Base-by-base conservation (phyloP, 257 asterid genomes). In the Solanum gandarillasii region DNA sequence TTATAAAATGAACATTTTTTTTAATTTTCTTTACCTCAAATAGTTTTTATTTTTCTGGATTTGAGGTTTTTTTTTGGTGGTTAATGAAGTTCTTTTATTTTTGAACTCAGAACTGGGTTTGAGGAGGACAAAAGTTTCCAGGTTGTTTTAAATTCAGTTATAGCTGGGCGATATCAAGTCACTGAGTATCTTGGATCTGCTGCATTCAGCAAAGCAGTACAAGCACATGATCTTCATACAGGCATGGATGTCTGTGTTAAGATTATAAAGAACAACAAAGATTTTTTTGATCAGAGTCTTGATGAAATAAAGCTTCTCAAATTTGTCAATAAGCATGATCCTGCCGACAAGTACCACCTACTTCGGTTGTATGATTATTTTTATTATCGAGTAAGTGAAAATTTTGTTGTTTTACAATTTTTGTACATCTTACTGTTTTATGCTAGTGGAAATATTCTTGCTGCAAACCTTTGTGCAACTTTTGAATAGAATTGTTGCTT, bases 141-240 rank as follows among this genome's bases (percentile, higher is more conserved):
- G 43, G 90, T 89, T 52, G 89, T 89, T 52, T 73, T 89, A 41
- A 86, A 89, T 82, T 89, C 90, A 86, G 89, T 89, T 12, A 86
- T 89, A 78, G 90, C 90, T 79, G 90, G 90, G 16, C 87, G 90
- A 70, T 89, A 89, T 89, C 90, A 89, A 68, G 90, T 89, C 27
- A 89, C 90, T 9, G 90, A 89, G 91, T 89, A 89, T 48, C 91
- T 89, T 73, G 91, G 91, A 72, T 89, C 91, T 67, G 89, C 91
- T 82, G 91, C 91, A 70, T 89, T 89, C 74, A 89, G 91, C 82
- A 89, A 89, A 89, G 91, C 91, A 20, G 88, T 89, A 27, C 91
- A 89, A 89, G 89, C 91, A 27, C 91, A 89, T 41, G 91, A 89
- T 87, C 91, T 89, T 87, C 91, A 89, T 75, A 86, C 89, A 31